Percentiles rank a stretch among this genome's conserved stretches.
phyloP scores from a whole-genome alignment of 176 grass and related monocot genomes.

The Urochloa ruziziensis region DNA sequence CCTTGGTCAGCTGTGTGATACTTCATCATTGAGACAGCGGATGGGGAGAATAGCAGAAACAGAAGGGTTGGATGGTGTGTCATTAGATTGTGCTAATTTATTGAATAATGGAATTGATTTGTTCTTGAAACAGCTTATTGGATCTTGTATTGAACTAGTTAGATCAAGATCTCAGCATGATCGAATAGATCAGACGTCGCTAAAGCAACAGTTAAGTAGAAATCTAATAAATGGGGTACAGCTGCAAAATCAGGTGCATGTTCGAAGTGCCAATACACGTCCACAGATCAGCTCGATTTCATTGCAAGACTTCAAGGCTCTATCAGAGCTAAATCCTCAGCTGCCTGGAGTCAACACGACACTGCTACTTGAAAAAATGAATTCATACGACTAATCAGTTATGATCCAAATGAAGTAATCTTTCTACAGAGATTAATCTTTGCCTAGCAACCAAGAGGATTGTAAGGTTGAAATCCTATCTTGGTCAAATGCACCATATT shows the following conservation, averaged over 20 bases:
- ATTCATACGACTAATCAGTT: slow-evolving; percentile 6
- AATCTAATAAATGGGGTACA: slow-evolving; percentile 3
- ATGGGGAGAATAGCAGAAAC: slow-evolving; percentile 58
- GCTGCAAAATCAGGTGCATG: slow-evolving; percentile 6
- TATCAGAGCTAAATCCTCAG: not conserved
- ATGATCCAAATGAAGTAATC: not conserved
- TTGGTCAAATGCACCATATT: not conserved
- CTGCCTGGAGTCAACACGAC: not conserved
- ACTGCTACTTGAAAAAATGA: slow-evolving; percentile 19
- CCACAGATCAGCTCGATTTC: not conserved
- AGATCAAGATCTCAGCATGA: slow-evolving; percentile 32
- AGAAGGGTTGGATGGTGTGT: slow-evolving; percentile 54
- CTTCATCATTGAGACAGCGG: slow-evolving; percentile 44
- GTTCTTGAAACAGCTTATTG: slow-evolving; percentile 60
- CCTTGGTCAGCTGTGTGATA: slow-evolving; percentile 46
- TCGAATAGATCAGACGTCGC: not conserved
- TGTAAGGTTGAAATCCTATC: slow-evolving; percentile 8
- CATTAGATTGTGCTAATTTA: slow-evolving; percentile 55
- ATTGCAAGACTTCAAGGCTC: slow-evolving; percentile 20
- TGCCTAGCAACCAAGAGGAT: slow-evolving; percentile 5
- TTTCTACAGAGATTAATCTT: slow-evolving; percentile 3
- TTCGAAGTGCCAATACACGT: not conserved
- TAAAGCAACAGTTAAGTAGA: slow-evolving; percentile 4
- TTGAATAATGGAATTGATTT: slow-evolving; percentile 56
- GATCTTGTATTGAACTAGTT: slow-evolving; percentile 43